Base-by-base conservation (phyloP, 2,329 filamentous ascomycete species). In the Gnomoniopsis smithogilvyi region DNA sequence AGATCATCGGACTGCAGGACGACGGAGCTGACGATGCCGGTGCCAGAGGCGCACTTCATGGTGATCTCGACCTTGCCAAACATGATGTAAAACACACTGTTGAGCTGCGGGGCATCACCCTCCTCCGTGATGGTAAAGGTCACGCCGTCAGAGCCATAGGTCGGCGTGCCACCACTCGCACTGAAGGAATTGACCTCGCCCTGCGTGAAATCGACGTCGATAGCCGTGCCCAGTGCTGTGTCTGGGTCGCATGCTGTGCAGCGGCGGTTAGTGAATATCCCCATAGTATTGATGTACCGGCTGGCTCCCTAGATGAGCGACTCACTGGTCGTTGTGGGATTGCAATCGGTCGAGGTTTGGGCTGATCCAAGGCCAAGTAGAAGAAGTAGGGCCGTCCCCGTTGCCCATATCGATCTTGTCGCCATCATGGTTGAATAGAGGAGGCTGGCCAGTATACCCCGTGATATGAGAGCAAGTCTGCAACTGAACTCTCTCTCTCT, bases 21-120 rank as follows among this genome's bases (percentile, higher is more conserved):
- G 14, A 95, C 83, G 49, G 92, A 95, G 73, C 91, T 96, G 64
- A 99, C 93, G 67, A 99, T 97, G 61, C 95, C 95, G 11, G 85
- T 87, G 8, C 95, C 95, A 0, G 92, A 88, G 11, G 95, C 92
- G 26, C 91, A 87, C 75, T 94, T 93, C 78, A 97, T 82, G 34
- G 85, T 88, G 65, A 93, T 85, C 65, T 96, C 90, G 69, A 97
- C 90, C 64, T 88, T 90, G 65, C 95, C 95, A 72, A 97, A 99
- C 95, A 99, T 98, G 78, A 99, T 96, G 80, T 97, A 98, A 84
- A 96, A 98, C 68, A 95, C 85, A 62, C 92, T 96, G 64, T 83
- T 83, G 62, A 99, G 84, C 72, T 94, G 89, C 0, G 95, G 95
- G 3, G 92, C 85, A 70, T 99, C 91, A 59, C 94, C 93, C 53